A percentile compares a stretch with the other conserved stretches of the same genome.
Conservation (phyloP, 805 yeast species). For the Teunomyces pallodes region DNA sequence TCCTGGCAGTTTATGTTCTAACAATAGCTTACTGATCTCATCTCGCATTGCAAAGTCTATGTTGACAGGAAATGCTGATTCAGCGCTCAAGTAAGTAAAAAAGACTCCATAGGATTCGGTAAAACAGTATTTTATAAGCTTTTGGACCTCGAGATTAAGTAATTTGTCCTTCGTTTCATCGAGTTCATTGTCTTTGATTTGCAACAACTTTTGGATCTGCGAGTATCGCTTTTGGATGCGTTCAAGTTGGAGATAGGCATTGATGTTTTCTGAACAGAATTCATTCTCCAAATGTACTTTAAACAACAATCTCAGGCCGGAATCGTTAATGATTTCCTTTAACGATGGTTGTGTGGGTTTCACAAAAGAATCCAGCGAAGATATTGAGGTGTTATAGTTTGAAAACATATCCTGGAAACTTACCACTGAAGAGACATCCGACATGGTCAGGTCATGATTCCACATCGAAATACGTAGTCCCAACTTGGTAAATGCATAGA, state of each 20-base stretch:
- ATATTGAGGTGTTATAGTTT: neutral
- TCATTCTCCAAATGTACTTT: constrained; percentile 61
- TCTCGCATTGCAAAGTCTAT: constrained; percentile 55
- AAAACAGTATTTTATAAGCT: constrained; percentile 52
- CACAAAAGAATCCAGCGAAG: neutral
- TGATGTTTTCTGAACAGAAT: constrained; percentile 73
- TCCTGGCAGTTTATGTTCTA: constrained; percentile 1
- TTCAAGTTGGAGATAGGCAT: constrained; percentile 61
- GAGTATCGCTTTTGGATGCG: constrained; percentile 49
- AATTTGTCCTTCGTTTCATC: neutral
- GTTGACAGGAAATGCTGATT: constrained; percentile 70
- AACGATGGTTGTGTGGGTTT: constrained; percentile 14
- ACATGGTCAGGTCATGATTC: neutral
- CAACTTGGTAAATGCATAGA: neutral
- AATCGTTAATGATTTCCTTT: constrained; percentile 58
- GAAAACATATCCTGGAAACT: neutral
- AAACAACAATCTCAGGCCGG: constrained; percentile 71
- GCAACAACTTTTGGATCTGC: constrained; percentile 37
- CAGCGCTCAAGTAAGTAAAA: constrained; percentile 60
- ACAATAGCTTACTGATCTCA: constrained; percentile 29
- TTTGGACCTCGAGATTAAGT: constrained; percentile 15
- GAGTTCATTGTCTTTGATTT: constrained; percentile 11
- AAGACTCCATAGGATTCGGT: constrained; percentile 64
- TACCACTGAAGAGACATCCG: neutral
- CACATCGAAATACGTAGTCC: neutral